Evolutionary conservation across 225 moss, liverwort and hornwort species (phyloP).

Genomic region (Marchantia paleacea): DNA sequence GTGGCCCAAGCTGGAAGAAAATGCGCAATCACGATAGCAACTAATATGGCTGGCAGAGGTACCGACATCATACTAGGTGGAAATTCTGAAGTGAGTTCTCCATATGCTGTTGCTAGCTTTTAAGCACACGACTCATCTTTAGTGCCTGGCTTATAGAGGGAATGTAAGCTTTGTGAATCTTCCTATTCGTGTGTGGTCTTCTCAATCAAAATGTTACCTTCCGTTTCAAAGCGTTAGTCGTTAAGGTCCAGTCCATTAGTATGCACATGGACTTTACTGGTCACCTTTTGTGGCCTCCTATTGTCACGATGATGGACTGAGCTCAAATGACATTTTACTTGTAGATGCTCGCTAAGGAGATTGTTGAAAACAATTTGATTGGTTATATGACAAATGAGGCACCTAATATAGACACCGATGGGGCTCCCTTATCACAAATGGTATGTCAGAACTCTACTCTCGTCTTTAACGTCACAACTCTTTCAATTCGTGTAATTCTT

Average conservation of each 20-base stretch:
- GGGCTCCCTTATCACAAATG: constrained; percentile 87
- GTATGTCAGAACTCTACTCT: constrained; percentile 20
- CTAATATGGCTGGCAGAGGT: constrained; percentile 98
- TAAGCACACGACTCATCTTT: too few species aligned
- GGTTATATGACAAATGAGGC: constrained; percentile 76
- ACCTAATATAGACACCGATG: constrained; percentile 92
- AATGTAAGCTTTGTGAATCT: neutral
- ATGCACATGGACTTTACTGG: neutral
- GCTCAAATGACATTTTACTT: neutral
- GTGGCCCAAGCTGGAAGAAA: constrained; percentile 97
- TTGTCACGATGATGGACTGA: neutral
- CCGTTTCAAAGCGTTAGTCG: neutral
- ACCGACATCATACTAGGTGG: constrained; percentile 97
- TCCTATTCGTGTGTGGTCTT: neutral
- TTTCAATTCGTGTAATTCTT: too few species aligned
- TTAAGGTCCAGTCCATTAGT: neutral
- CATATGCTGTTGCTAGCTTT: neutral
- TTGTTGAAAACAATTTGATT: constrained; percentile 68
- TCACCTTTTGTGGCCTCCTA: neutral
- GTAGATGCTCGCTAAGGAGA: constrained; percentile 87
- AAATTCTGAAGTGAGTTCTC: constrained; percentile 62
- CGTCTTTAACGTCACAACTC: neutral
- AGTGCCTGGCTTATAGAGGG: neutral
- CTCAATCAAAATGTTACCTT: neutral
- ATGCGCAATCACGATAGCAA: constrained; percentile 91